Evolutionary conservation across 805 yeast species (phyloP).

Genomic region (Candida palmyrensis): DNA sequence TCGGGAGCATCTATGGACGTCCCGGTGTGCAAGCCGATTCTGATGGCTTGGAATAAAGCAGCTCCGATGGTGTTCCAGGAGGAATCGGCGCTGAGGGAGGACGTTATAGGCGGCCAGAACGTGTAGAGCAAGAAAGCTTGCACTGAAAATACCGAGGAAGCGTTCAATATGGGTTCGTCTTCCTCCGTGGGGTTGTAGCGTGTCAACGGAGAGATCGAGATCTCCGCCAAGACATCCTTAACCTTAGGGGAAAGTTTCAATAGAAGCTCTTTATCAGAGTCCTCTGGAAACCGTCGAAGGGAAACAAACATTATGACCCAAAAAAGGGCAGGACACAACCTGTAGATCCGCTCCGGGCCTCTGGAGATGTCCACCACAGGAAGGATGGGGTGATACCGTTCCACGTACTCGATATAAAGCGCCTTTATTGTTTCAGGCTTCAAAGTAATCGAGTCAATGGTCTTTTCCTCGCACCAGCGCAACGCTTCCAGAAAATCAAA

Average conservation of each 20-base stretch:
- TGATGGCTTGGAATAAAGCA: constrained; percentile 86
- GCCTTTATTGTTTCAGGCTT: constrained; percentile 55
- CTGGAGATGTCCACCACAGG: constrained; percentile 80
- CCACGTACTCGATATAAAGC: constrained; percentile 64
- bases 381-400: constrained; percentile 75
- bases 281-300: constrained; percentile 53
- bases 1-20: constrained; percentile 39
- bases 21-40: constrained; percentile 74
- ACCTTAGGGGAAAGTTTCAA: constrained; percentile 62
- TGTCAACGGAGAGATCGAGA: constrained; percentile 86
- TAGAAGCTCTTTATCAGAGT: constrained; percentile 38
- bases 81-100: constrained; percentile 91
- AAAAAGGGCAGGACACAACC: constrained; percentile 80
- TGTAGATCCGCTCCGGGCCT: constrained; percentile 79
- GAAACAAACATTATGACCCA: constrained; percentile 93
- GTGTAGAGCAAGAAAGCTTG: constrained; percentile 88
- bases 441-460: constrained; percentile 64
- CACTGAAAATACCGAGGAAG: constrained; percentile 87
- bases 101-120: constrained; percentile 94
- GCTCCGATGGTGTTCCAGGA: constrained; percentile 94
- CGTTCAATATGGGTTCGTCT: constrained; percentile 79
- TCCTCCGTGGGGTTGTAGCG: constrained; percentile 73
- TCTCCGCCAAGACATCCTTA: constrained; percentile 76
- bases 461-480: constrained; percentile 60
- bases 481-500: no score